phyloP scores from a whole-genome alignment of 768 basidiomycete species.

The Chalciporus pseudorubinellus region DNA sequence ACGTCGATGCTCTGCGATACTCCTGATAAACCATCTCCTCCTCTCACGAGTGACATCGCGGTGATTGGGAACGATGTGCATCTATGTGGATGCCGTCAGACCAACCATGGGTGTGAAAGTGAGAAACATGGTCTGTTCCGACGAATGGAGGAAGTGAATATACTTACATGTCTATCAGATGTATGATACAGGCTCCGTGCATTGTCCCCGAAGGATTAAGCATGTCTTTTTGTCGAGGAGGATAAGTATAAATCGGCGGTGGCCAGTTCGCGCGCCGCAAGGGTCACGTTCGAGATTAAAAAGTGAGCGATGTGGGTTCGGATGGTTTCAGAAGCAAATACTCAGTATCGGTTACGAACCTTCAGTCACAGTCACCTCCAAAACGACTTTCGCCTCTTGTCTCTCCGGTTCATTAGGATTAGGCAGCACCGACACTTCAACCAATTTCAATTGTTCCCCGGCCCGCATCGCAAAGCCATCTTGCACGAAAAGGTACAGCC shows the following conservation, averaged over 20 bases:
- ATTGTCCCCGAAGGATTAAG: conserved; percentile 37
- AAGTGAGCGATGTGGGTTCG: too few species aligned
- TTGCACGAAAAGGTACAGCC: conserved; percentile 34
- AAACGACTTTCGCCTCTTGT: conserved; percentile 38
- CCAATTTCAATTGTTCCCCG: conserved; percentile 15
- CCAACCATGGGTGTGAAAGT: not conserved
- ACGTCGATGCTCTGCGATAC: conserved; percentile 48
- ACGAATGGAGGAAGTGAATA: not conserved
- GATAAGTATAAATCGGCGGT: too few species aligned
- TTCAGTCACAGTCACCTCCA: conserved; percentile 43
- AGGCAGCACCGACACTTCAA: conserved; percentile 41
- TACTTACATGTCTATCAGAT: conserved; percentile 48
- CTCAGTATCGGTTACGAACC: conserved; percentile 31
- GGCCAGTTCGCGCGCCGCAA: too few species aligned
- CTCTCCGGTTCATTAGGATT: conserved; percentile 36
- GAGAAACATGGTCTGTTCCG: too few species aligned
- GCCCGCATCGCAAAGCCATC: conserved; percentile 21
- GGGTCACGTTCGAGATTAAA: not conserved
- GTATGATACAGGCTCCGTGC: conserved; percentile 41
- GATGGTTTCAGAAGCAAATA: too few species aligned
- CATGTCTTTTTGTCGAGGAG: conserved; percentile 45
- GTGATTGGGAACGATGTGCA: conserved; percentile 41
- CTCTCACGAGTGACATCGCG: conserved; percentile 33
- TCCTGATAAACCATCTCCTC: conserved; percentile 28
- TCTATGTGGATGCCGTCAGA: conserved; percentile 24